These are phyloP conservation scores for Castanea sativa DNA, from an alignment of 306 rosid species.

Conservation along the genomic window DNA sequence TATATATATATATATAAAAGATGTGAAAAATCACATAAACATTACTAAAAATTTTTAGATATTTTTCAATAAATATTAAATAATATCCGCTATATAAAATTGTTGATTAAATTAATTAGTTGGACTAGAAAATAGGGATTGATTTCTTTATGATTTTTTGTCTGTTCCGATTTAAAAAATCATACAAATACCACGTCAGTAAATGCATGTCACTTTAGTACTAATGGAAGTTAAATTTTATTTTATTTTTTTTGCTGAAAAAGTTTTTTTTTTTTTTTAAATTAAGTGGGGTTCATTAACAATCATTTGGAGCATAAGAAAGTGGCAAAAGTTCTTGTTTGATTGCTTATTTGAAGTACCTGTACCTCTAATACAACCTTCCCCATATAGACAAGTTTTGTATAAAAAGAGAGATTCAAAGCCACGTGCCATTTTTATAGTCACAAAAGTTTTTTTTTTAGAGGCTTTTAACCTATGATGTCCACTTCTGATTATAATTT, in stretches of 20 bases:
- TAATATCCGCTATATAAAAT: too few relatives aligned
- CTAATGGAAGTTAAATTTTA: neutral
- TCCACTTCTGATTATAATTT: fast-evolving
- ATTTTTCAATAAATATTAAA: too few relatives aligned
- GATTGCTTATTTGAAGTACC: neutral
- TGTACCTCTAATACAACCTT: neutral
- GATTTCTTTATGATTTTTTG: neutral
- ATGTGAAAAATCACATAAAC: too few relatives aligned
- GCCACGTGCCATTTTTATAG: neutral
- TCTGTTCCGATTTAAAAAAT: too few relatives aligned
- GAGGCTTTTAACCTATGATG: too few relatives aligned
- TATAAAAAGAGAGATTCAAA: neutral
- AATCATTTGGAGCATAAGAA: slow-evolving; percentile 3
- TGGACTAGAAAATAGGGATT: too few relatives aligned
- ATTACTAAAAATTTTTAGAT: too few relatives aligned
- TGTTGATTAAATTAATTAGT: too few relatives aligned
- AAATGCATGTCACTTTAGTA: slow-evolving; percentile 4
- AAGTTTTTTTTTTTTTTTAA: neutral
- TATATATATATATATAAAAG: too few relatives aligned
- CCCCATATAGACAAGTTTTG: neutral
- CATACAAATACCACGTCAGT: neutral
- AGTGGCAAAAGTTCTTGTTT: neutral
- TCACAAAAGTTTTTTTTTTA: neutral
- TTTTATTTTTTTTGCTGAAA: too few relatives aligned
- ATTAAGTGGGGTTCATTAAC: neutral